phyloP scores from a whole-genome alignment of 2,329 filamentous ascomycete species.

The Endothia cerciana region DNA sequence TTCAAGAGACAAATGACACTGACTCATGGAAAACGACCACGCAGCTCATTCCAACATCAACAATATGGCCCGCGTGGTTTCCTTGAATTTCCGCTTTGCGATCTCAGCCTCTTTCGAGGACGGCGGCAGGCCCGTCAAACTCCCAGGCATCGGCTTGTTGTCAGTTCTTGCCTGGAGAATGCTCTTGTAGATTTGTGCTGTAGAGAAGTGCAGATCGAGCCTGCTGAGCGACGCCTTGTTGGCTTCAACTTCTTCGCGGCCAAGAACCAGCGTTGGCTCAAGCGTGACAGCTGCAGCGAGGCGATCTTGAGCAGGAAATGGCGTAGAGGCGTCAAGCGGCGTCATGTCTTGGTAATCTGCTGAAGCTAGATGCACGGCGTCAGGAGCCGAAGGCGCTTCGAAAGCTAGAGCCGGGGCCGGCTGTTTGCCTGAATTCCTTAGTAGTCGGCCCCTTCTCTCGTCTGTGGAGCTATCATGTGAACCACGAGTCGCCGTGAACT shows the following conservation, averaged over 20 bases:
- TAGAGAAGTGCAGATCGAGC: conserved; percentile 22
- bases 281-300: neutral
- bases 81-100: conserved; percentile 24
- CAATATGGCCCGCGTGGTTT: conserved; percentile 23
- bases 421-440: neutral
- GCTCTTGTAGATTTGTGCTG: conserved; percentile 22
- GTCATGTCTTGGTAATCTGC: neutral
- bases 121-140: conserved; percentile 24
- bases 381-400: neutral
- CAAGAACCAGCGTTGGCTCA: conserved; percentile 8
- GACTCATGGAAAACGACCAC: too few species aligned
- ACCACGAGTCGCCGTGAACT: too few species aligned
- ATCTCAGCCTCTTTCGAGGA: conserved; percentile 20
- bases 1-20: neutral
- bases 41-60: conserved; percentile 19
- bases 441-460: neutral
- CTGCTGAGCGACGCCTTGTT: conserved; percentile 17
- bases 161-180: conserved; percentile 20
- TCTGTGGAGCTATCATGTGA: neutral
- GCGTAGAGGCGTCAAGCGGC: neutral
- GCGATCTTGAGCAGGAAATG: neutral
- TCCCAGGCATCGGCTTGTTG: conserved; percentile 20
- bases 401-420: neutral
- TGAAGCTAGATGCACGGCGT: neutral
- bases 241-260: conserved; percentile 23